A percentile compares a stretch with the other conserved stretches of the same genome.
phyloP scores from a whole-genome alignment of 495 filamentous ascomycete genomes.

The Lindgomyces ingoldianus region DNA sequence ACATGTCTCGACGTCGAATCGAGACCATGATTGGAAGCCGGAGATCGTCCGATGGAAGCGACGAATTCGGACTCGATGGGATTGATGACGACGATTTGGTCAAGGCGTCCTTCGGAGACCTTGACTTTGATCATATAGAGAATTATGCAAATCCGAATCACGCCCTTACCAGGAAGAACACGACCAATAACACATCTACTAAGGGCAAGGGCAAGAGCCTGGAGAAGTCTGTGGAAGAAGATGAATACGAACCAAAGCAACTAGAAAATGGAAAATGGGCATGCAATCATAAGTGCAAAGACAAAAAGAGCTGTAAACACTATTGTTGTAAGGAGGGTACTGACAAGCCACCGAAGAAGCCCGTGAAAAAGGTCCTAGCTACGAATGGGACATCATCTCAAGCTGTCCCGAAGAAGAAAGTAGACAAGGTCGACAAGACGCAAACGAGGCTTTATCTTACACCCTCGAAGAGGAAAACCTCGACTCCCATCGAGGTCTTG shows the following conservation, averaged over 20 bases:
- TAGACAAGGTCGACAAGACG: conserved; percentile 14
- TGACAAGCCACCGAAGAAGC: conserved; percentile 69
- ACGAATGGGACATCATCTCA: conserved; percentile 16
- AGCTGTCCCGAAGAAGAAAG: conserved; percentile 19
- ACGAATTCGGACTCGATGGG: conserved; percentile 60
- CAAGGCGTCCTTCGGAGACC: conserved; percentile 40
- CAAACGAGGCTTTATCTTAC: conserved; percentile 32
- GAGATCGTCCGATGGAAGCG: conserved; percentile 28
- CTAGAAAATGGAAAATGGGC: conserved; percentile 83
- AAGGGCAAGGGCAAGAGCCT: conserved; percentile 20
- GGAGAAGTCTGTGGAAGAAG: conserved; percentile 10
- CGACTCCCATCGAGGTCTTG: conserved; percentile 38
- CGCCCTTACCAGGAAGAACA: conserved; percentile 27
- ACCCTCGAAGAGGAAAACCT: conserved; percentile 38
- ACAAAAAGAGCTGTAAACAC: conserved; percentile 78
- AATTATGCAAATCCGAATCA: conserved; percentile 43
- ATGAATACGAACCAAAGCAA: conserved; percentile 51
- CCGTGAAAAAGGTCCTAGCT: conserved; percentile 42
- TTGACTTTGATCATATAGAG: conserved; percentile 54
- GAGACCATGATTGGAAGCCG: conserved; percentile 2
- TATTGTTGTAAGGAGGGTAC: conserved; percentile 86
- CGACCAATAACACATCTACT: conserved; percentile 24
- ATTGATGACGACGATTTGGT: conserved; percentile 60
- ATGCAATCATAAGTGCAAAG: conserved; percentile 83
- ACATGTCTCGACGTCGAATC: conserved; percentile 25